Evolutionary conservation across 768 basidiomycete genomes (phyloP), one percentile per base, ranked within the genome.

Genomic region (Ramaria sp.): DNA sequence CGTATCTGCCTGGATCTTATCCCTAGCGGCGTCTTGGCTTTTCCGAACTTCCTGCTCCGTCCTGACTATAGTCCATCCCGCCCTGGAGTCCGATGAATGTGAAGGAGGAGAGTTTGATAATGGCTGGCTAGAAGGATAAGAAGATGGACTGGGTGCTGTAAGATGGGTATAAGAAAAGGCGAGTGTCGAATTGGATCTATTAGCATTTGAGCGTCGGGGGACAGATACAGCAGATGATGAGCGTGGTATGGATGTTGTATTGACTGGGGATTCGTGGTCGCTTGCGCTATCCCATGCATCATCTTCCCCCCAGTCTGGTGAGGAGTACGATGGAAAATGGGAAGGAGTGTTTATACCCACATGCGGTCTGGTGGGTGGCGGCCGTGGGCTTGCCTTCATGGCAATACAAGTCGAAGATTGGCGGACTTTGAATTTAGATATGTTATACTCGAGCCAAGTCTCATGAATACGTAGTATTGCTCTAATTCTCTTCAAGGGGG

Each of bases 261-360:
- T 34, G 51, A 47, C 19, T 54, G 38, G 17, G 17, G 79, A 83
- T 69, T 88, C 87, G 47, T 82, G 83, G 71, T 91, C 88, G 17
- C 88, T 90, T 52, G 78, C 76, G 63, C 83, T 86, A 71, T 91
- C 88, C 88, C 88, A 91, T 47, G 81, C 87, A 67, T 91, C 88
- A 65, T 91, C 88, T 67, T 89, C 88, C n/a, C 72, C 85, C 84
- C 86, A 86, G 53, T 88, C 86, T 37, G 73, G 65, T 19, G 63
- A 59, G 51, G 70, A 68, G 70, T 78, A 62, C 71, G 75, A 52
- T 60, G 77, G 57, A 76, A 74, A 69, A 63, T 71, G 70, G 20
- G 55, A 33, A 63, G 61, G 68, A 5, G 83, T 73, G 59, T 80
- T 76, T 43, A 88, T 72, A 43, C 78, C 84, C 59, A 84, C 79